Base-by-base conservation (phyloP, 2,329 filamentous ascomycete genomes). In the Helotiales sp. region DNA sequence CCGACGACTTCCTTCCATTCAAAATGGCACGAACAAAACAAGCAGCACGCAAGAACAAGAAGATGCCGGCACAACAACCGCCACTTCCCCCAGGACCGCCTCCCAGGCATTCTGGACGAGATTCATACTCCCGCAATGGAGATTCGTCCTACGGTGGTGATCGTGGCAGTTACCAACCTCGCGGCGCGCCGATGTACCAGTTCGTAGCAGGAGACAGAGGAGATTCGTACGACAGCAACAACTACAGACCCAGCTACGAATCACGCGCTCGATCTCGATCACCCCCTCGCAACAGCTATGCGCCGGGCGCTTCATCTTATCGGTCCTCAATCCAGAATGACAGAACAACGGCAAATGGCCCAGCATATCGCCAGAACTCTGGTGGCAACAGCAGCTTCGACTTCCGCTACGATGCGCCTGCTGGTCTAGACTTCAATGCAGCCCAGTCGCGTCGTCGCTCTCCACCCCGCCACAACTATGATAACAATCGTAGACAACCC, bases 331-430 rank as follows among this genome's bases (percentile, higher is more conserved):
- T 62, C 22, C 20, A 66, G 49, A 7, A 55, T 47, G 61, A 34
- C 20, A 43, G 32, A 40, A 13, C 30, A 22, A 66, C 26, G 28
- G 43, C 34, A 60, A 67, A 52, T 54, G 47, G 20, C 24, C 4
- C 13, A 4, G 32, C 59, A n/a, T 34, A 40, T 50, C 45, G 28
- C 24, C 59, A 37, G 13, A 62, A 26, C 71, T 63, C 45, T 63
- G 37, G n/a, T 61, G 68, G 61, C 52, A 59, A 69, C 11, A 61
- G 66, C 58, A 57, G 60, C 45, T 78, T 78, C 64, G 69, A 68
- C 63, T 78, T 78, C 58, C 73, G 74, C 34, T 71, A 73, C 45
- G 75, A 78, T 57, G 70, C 76, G 8, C 76, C 77, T 45, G 68
- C 72, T 26, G 68, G 71, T 26, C 61, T 78, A 58, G 71, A 77